phyloP scores from a whole-genome alignment of 2,329 filamentous ascomycete genomes.

The Dendryphion nanum region DNA sequence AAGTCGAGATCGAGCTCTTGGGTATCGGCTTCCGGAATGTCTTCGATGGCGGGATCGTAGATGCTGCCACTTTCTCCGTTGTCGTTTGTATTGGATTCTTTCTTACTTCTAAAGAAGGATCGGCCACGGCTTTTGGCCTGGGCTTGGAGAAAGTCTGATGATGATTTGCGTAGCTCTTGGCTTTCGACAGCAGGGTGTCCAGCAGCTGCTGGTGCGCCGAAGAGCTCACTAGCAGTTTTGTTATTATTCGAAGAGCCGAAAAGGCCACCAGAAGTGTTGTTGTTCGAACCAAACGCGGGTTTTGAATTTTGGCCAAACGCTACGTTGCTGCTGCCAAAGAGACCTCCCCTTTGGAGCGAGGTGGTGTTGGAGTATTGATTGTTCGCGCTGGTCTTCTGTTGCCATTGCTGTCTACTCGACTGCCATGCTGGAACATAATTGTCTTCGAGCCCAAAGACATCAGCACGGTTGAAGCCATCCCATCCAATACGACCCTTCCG shows the following conservation, averaged over 20 bases:
- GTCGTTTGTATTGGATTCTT: not conserved
- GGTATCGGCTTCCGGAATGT: not conserved
- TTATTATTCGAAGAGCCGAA: not conserved
- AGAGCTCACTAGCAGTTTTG: not conserved
- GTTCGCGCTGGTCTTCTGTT: constrained; percentile 3
- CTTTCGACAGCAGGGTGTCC: not conserved
- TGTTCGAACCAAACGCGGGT: no score
- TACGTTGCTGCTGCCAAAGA: not conserved
- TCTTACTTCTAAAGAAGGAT: constrained; percentile 1
- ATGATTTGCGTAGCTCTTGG: not conserved
- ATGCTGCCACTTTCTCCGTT: not conserved
- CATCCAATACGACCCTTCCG: constrained; percentile 1
- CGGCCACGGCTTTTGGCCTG: not conserved
- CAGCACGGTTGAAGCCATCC: constrained; percentile 15
- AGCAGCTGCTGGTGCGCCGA: not conserved
- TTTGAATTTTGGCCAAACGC: no score
- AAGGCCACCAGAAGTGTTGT: not conserved
- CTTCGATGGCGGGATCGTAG: constrained; percentile 4
- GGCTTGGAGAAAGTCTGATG: not conserved
- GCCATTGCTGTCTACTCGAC: constrained; percentile 3
- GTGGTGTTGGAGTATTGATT: not conserved
- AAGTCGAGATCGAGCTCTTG: no score
- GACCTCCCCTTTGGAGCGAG: not conserved
- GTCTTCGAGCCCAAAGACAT: constrained; percentile 16
- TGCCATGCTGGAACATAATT: constrained; percentile 7